Conservation (phyloP, 352 stramenopile species). For the Blastocystis sp. region DNA sequence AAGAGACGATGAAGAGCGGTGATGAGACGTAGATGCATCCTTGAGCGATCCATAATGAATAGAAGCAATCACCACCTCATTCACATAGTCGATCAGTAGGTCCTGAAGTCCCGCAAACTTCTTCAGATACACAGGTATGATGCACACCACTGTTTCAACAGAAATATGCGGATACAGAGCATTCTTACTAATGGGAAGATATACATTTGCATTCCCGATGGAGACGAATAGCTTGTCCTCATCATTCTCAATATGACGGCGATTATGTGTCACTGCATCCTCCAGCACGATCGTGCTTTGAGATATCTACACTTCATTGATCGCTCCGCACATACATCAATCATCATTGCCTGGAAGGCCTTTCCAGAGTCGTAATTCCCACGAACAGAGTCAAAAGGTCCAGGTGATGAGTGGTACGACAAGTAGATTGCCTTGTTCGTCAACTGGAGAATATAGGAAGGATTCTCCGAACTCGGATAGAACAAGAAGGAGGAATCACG, state of each 20-base stretch:
- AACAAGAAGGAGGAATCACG: background rate
- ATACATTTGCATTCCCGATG: background rate
- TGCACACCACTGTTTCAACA: background rate
- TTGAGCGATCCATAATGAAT: background rate
- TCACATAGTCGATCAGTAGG: conserved; percentile 8
- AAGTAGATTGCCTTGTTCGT: background rate
- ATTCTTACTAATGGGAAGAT: background rate
- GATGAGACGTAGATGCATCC: background rate
- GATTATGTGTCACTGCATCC: background rate
- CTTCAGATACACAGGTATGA: conserved; percentile 12
- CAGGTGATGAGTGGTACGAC: conserved; percentile 5
- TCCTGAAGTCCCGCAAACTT: conserved; percentile 32
- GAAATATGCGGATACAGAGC: background rate
- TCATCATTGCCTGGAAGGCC: background rate
- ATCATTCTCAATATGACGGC: background rate
- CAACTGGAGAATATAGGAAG: background rate
- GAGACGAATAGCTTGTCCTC: background rate
- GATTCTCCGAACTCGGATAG: background rate
- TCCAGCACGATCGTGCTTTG: background rate
- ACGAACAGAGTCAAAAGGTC: background rate
- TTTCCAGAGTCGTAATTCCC: background rate
- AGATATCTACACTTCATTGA: background rate
- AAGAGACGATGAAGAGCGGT: background rate
- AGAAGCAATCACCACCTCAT: background rate
- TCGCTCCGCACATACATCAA: background rate